phyloP scores from a whole-genome alignment of 768 basidiomycete species.

The Udeniomyces megalosporus region DNA sequence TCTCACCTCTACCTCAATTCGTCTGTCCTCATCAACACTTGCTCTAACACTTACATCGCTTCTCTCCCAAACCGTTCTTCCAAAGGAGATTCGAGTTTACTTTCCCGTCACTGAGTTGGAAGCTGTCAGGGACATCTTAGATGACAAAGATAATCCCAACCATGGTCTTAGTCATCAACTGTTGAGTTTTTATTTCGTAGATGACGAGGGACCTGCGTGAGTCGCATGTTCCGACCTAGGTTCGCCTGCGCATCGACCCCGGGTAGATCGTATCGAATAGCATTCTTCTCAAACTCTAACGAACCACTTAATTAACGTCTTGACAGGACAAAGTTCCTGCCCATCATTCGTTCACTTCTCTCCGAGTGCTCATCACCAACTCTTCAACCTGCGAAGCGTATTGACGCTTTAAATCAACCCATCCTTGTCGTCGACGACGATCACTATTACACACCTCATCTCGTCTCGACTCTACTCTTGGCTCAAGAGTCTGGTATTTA shows the following conservation, averaged over 20 bases:
- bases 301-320: background rate
- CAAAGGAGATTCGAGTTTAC: background rate
- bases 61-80: background rate
- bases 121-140: background rate
- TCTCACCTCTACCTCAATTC: background rate
- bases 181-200: background rate
- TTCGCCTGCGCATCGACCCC: too few relatives aligned
- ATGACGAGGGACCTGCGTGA: background rate
- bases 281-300: too few relatives aligned
- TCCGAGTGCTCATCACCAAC: background rate
- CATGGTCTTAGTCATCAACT: too few relatives aligned
- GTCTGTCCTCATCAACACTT: background rate
- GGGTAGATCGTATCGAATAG: too few relatives aligned
- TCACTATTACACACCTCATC: slow-evolving; percentile 8
- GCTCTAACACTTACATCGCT: background rate
- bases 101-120: background rate
- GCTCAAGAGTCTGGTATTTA: background rate
- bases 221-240: too few relatives aligned
- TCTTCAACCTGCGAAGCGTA: too few relatives aligned
- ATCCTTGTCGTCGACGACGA: slow-evolving; percentile 14
- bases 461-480: background rate
- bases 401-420: background rate
- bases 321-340: background rate
- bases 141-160: too few relatives aligned
- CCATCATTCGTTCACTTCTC: background rate